These are phyloP conservation scores for Mucor irregularis DNA, from an alignment of 371 early-diverging fungal genomes.

Conservation along the genomic window DNA sequence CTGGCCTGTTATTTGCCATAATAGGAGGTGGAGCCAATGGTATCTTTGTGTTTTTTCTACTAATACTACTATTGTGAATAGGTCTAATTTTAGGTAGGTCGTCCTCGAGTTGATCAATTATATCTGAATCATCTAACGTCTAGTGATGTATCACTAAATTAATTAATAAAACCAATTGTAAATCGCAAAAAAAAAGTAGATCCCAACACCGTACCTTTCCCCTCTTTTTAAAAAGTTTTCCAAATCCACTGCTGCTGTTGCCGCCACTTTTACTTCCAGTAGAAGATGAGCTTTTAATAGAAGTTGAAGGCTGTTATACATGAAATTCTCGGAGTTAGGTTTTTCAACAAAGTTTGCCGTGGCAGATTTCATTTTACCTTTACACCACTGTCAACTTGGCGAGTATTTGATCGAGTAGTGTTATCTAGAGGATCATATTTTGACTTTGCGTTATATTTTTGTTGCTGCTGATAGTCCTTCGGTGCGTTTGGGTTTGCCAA, in stretches of 20 bases:
- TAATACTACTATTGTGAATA: constrained; percentile 2
- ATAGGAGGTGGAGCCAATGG: constrained; percentile 28
- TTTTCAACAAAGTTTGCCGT: no score
- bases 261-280: not conserved
- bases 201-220: constrained; percentile 12
- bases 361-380: no score
- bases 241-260: constrained; percentile 9
- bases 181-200: not conserved
- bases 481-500: constrained; percentile 3
- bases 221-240: constrained; percentile 26
- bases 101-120: constrained; percentile 4
- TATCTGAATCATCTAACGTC: not conserved
- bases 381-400: no score
- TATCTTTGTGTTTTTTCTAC: constrained; percentile 15
- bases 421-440: constrained; percentile 14
- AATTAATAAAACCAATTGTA: not conserved
- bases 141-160: not conserved
- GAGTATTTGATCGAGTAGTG: no score
- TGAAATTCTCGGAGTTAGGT: no score
- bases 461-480: not conserved
- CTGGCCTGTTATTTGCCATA: not conserved
- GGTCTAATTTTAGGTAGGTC: constrained; percentile 24
- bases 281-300: not conserved
- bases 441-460: constrained; percentile 1
- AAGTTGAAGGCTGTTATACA: not conserved